phyloP scores from a whole-genome alignment of 768 basidiomycete species.

The Saitozyma sp. region DNA sequence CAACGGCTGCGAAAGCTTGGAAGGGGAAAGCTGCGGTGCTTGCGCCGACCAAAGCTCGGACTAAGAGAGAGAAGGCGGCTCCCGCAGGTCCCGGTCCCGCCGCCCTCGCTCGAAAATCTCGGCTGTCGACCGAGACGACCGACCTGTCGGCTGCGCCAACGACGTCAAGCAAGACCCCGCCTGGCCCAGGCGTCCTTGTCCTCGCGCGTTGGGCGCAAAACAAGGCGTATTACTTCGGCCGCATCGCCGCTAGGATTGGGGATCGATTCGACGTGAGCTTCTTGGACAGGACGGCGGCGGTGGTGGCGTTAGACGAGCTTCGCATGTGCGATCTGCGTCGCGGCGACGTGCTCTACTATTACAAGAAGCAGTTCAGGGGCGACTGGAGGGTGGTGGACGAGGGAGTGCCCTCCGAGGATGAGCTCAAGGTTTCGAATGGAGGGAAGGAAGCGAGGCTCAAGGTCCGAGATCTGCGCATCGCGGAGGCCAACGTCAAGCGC shows the following conservation, averaged over 20 bases:
- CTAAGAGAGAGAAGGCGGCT: no score
- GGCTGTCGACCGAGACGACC: no score
- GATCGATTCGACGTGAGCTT: slow-evolving; percentile 14
- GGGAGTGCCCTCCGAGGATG: neutral
- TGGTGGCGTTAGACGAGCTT: slow-evolving; percentile 13
- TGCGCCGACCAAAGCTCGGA: no score
- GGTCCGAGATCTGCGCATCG: neutral
- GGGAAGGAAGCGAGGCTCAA: slow-evolving; percentile 1
- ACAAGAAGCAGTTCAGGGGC: neutral
- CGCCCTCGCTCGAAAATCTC: no score
- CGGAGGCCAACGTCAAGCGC: neutral
- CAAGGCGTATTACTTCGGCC: slow-evolving; percentile 7
- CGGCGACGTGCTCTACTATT: slow-evolving; percentile 19
- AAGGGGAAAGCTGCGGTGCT: no score
- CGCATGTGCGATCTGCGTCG: slow-evolving; percentile 14
- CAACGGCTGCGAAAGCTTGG: neutral
- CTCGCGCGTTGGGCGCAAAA: slow-evolving; percentile 3
- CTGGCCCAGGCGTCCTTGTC: neutral
- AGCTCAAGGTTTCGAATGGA: slow-evolving; percentile 6
- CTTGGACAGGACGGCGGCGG: slow-evolving; percentile 16
- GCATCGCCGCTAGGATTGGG: slow-evolving; percentile 10
- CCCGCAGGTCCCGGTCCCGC: no score
- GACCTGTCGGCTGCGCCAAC: no score
- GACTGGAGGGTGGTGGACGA: slow-evolving; percentile 15
- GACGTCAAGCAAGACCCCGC: no score